Base-by-base conservation (phyloP, 2,329 filamentous ascomycete species). In the Aciculosporium take region DNA sequence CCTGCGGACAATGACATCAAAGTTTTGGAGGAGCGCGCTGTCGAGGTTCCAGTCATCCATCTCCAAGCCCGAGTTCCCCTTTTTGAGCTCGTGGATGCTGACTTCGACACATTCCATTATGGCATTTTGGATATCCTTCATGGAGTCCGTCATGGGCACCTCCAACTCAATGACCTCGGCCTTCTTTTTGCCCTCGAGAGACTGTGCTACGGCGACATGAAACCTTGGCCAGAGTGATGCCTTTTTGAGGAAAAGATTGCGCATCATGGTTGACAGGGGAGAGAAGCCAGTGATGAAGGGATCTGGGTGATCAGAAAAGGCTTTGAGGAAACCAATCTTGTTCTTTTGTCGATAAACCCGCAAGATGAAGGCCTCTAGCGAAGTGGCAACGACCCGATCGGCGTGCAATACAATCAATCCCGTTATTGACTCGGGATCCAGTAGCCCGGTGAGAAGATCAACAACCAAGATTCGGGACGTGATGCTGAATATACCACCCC, bases 41-140 rank as follows among this genome's bases (percentile, higher is more conserved):
- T 96, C 89, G 15, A 94, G 69, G 38, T 86, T 95, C 89, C 89
- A 96, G 54, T 95, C 88, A 45, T 93, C 88, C 78, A 96, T 88
- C 51, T 96, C 89, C 6, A 98, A 67, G 2, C 87, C 88, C 1
- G 79, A 74, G 54, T 95, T 96, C 15, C 78, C 76, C 63, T 94
- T 96, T 58, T 89, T 93, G 33, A 98, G 71, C 62, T 98, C 91
- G 42, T 84, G 78, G 49, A 98, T 91, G 56, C 87, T 94, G 50
- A 86, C 81, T 60, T 96, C 89, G 15, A 98, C 88, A 56, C 91
- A 98, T 57, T 96, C 89, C 61, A 98, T 76, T 45, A 96, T 81
- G 21, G 91, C 88, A 48, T 84, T 89, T 56, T 98, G 91, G 31
- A 98, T 95, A 32, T 87, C 79, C 45, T 74, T 76, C 91, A 98